Conservation (phyloP, 2,329 filamentous ascomycete genomes). For the Fusarium sp. region DNA sequence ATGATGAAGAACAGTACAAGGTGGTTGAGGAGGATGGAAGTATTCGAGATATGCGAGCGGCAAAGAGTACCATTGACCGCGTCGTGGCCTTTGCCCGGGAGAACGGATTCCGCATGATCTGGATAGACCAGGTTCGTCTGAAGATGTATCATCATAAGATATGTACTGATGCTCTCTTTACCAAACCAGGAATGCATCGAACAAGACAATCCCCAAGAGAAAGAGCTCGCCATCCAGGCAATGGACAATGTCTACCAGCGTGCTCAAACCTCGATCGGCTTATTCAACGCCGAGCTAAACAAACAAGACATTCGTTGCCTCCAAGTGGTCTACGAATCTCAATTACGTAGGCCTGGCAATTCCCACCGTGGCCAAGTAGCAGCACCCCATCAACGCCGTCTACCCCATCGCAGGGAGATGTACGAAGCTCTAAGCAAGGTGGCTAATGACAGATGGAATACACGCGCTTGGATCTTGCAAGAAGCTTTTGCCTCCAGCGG, state of each 20-base stretch:
- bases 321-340: not conserved
- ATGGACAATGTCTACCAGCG: not conserved
- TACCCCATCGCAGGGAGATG: no score
- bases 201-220: not conserved
- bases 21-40: not conserved
- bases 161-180: fast-evolving
- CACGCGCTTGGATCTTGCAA: not conserved
- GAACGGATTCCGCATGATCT: not conserved
- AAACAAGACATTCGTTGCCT: not conserved
- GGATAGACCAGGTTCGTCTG: not conserved
- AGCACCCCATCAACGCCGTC: no score
- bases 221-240: not conserved
- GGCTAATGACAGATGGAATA: not conserved
- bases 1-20: not conserved
- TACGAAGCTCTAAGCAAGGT: not conserved
- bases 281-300: not conserved
- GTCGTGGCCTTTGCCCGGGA: not conserved
- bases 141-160: no score
- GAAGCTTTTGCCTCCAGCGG: not conserved
- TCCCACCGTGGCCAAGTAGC: not conserved
- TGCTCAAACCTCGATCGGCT: not conserved
- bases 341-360: no score
- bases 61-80: not conserved
- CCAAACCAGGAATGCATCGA: not conserved
- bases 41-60: not conserved